phyloP scores from a whole-genome alignment of 106 monocot genomes.

The Vanilla planifolia region DNA sequence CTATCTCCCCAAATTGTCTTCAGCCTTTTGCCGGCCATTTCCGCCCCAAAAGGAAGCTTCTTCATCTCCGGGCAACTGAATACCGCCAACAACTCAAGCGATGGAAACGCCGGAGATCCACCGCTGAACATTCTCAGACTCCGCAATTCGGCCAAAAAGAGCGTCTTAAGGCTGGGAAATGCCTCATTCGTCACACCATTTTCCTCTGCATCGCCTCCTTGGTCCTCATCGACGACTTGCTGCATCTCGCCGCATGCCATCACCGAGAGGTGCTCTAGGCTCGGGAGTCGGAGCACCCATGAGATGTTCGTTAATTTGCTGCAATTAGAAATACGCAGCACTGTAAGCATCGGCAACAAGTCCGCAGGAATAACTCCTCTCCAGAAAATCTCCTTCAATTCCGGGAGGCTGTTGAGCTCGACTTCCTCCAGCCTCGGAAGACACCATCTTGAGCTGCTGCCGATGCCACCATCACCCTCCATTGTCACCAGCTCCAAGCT shows the following conservation, averaged over 20 bases:
- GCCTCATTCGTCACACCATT: not conserved
- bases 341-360: constrained; percentile 4
- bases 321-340: constrained; percentile 1
- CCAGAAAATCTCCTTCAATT: constrained; percentile 9
- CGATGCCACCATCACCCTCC: not conserved
- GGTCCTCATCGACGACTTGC: not conserved
- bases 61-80: not conserved
- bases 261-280: constrained; percentile 3
- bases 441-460: not conserved
- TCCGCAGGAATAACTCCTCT: constrained; percentile 3
- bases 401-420: not conserved
- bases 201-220: not conserved
- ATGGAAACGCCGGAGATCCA: not conserved
- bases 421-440: not conserved
- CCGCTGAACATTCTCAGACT: not conserved
- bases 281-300: constrained; percentile 10
- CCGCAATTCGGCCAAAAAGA: not conserved
- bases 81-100: not conserved
- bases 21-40: not conserved
- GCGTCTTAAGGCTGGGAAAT: constrained; percentile 4
- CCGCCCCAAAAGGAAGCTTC: not conserved
- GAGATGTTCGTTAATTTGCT: not conserved
- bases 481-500: too few relatives aligned
- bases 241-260: constrained; percentile 2
- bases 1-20: constrained; percentile 1